These are phyloP conservation scores for Vigna angularis DNA, from an alignment of 306 rosid species.

Conservation along the genomic window DNA sequence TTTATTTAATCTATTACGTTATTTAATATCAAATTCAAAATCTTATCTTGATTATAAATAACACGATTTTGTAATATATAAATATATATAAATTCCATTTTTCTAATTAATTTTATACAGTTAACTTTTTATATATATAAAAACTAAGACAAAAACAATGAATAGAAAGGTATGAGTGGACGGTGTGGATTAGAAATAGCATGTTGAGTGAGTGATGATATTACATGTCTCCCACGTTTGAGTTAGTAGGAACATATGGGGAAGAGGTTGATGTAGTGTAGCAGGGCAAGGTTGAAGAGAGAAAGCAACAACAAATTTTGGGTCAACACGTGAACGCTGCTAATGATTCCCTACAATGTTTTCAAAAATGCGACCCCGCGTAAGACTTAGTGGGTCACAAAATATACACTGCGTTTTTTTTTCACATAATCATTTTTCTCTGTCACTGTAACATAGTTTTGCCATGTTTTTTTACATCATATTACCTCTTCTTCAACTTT, in stretches of 20 bases:
- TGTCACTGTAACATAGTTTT: too few relatives aligned
- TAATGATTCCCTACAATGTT: background rate
- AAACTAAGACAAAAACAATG: background rate
- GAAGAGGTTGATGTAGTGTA: background rate
- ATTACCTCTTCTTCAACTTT: too few relatives aligned
- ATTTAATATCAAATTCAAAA: too few relatives aligned
- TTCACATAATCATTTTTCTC: too few relatives aligned
- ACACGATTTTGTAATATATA: too few relatives aligned
- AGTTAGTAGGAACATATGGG: background rate
- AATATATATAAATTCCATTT: too few relatives aligned
- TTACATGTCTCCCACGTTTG: background rate
- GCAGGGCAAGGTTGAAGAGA: background rate
- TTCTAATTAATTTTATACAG: too few relatives aligned
- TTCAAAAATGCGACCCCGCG: slow-evolving; percentile 3
- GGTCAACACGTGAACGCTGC: slow-evolving; percentile 26
- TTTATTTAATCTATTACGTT: too few relatives aligned
- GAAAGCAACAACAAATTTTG: background rate
- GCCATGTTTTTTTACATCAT: too few relatives aligned
- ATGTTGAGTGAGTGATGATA: background rate
- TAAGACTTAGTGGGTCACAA: background rate
- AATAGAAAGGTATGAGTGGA: background rate
- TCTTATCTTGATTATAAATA: too few relatives aligned
- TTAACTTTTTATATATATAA: too few relatives aligned
- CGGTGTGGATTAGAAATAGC: background rate
- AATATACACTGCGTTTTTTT: too few relatives aligned